Conservation (phyloP, 352 stramenopile species). For the Globisporangium parvum region DNA sequence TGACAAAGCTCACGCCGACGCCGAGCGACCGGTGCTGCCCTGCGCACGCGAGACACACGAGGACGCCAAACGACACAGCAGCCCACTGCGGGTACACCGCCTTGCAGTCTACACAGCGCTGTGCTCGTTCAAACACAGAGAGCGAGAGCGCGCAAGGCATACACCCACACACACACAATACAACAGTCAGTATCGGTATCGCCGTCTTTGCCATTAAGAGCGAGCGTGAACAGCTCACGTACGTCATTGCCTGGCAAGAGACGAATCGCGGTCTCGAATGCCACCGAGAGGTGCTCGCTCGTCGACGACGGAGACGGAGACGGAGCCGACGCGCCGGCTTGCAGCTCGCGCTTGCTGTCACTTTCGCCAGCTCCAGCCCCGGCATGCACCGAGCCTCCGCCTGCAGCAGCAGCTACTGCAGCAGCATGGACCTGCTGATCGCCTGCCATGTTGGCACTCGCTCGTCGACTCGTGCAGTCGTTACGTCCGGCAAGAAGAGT, state of each 20-base stretch:
- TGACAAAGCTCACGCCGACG: conserved; percentile 78
- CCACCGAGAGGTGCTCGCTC: conserved; percentile 33
- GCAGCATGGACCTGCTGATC: neutral
- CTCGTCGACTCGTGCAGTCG: no score
- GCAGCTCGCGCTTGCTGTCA: neutral
- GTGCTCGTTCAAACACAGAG: neutral
- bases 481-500: no score
- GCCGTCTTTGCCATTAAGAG: no score
- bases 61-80: conserved; percentile 75
- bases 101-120: conserved; percentile 83
- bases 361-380: no score
- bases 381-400: no score
- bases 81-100: conserved; percentile 76
- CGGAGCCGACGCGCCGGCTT: neutral
- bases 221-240: conserved; percentile 13
- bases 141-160: neutral
- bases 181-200: no score
- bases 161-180: neutral
- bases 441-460: conserved; percentile 1
- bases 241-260: conserved; percentile 74
- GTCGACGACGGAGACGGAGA: neutral
- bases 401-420: neutral
- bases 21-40: conserved; percentile 77
- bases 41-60: conserved; percentile 72
- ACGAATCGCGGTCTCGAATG: conserved; percentile 48